These are phyloP conservation scores for Medicago truncatula DNA, from an alignment of 306 rosid species.

Conservation along the genomic window MtrunA17r5.0-ANR NC_053044.1:40703001-40703500, in stretches of 20 bases:
- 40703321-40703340: constrained; percentile 13
- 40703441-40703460: too few relatives aligned
- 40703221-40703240: constrained; percentile 51
- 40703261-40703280: not conserved
- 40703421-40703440: not conserved
- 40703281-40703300: not conserved
- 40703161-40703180: constrained; percentile 12
- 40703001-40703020: not conserved
- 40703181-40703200: constrained; percentile 16
- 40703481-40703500: not conserved
- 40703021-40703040: not conserved
- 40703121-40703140: not conserved
- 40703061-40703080: not conserved
- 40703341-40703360: constrained; percentile 22
- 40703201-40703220: constrained; percentile 31
- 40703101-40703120: not conserved
- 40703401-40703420: not conserved
- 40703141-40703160: constrained; percentile 11
- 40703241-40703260: constrained; percentile 14
- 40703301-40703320: constrained; percentile 51
- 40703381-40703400: constrained; percentile 52
- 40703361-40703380: constrained; percentile 8
- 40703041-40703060: constrained; percentile 13
- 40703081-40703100: not conserved
- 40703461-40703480: constrained; percentile 4